phyloP scores from a whole-genome alignment of 2,329 filamentous ascomycete genomes.

The Dactylonectria estremocensis region DNA sequence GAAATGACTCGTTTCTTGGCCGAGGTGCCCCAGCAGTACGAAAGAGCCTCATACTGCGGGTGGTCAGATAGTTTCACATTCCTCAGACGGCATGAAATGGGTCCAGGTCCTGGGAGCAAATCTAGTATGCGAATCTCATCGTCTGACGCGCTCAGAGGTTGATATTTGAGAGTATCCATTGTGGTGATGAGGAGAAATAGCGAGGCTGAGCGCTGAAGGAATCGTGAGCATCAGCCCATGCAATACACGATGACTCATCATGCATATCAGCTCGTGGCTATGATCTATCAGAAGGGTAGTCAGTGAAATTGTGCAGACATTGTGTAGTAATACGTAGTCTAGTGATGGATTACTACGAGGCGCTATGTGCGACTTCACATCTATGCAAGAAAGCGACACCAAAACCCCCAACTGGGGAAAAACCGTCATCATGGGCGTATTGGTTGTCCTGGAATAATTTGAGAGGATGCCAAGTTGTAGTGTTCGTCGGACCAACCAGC shows the following conservation, averaged over 20 bases:
- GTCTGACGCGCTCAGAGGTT: neutral
- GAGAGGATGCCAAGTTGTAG: too few species aligned
- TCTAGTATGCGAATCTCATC: neutral
- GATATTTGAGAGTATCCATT: neutral
- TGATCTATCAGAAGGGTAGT: too few species aligned
- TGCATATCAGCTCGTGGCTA: neutral
- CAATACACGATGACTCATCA: neutral
- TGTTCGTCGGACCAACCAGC: too few species aligned
- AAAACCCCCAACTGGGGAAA: too few species aligned
- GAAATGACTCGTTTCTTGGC: conserved; percentile 1
- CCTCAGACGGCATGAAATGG: conserved; percentile 12
- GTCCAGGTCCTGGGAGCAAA: neutral
- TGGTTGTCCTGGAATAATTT: too few species aligned
- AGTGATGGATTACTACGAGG: too few species aligned
- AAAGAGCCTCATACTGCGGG: conserved; percentile 19
- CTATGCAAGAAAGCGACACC: too few species aligned
- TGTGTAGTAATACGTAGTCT: too few species aligned
- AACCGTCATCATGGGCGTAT: too few species aligned
- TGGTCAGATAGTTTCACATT: conserved; percentile 13
- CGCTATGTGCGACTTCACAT: too few species aligned
- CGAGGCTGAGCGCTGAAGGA: neutral
- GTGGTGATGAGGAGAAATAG: neutral
- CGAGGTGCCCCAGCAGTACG: conserved; percentile 21
- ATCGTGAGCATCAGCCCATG: neutral
- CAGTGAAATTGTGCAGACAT: too few species aligned